phyloP scores from a whole-genome alignment of 106 monocot genomes.

The Dendrobium catenatum region DNA sequence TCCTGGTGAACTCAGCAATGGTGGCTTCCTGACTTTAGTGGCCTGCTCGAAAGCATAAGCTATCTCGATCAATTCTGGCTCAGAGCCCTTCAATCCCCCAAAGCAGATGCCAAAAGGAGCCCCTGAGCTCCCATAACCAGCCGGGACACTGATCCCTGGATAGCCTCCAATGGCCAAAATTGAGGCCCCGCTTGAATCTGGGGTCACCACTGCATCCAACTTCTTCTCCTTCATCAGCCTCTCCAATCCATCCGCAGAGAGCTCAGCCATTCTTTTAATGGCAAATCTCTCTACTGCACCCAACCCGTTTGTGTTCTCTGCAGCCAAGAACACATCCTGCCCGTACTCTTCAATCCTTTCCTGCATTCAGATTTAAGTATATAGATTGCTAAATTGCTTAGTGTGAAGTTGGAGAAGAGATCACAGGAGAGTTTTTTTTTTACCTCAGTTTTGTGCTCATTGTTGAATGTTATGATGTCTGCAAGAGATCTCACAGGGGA shows the following conservation, averaged over 20 bases:
- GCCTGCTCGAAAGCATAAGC: constrained; percentile 72
- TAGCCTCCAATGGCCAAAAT: constrained; percentile 61
- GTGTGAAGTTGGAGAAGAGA: neutral
- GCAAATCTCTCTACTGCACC: constrained; percentile 22
- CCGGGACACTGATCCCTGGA: constrained; percentile 67
- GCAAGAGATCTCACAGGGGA: constrained; percentile 53
- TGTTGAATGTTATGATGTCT: constrained; percentile 57
- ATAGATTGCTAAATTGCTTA: neutral
- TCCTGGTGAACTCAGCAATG: constrained; percentile 11
- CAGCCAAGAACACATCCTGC: constrained; percentile 30
- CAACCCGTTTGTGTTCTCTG: constrained; percentile 39
- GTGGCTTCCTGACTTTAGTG: constrained; percentile 35
- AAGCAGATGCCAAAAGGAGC: constrained; percentile 59
- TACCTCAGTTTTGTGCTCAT: constrained; percentile 33
- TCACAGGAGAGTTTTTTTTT: neutral
- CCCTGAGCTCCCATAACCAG: constrained; percentile 40
- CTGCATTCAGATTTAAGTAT: constrained; percentile 16
- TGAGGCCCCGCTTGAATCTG: neutral
- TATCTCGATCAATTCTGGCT: constrained; percentile 66
- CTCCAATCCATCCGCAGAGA: constrained; percentile 45
- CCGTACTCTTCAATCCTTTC: constrained; percentile 43
- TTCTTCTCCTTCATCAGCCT: constrained; percentile 42
- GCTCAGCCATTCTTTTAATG: constrained; percentile 23
- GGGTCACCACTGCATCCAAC: constrained; percentile 60
- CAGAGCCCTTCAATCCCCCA: constrained; percentile 60